Conservation (phyloP, 768 basidiomycete genomes). For the Myochromella boudieri region DNA sequence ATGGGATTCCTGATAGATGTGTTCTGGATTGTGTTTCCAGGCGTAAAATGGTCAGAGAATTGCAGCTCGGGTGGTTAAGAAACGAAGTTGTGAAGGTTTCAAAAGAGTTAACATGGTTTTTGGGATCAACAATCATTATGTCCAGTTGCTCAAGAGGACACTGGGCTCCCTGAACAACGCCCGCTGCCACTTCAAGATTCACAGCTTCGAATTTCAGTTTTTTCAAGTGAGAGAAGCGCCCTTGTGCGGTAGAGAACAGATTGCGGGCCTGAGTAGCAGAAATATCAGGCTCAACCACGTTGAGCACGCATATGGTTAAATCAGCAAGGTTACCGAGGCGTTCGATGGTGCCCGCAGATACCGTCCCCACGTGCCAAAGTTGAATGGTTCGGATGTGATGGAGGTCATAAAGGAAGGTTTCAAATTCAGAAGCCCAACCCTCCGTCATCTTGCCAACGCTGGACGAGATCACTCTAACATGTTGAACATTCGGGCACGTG, state of each 20-base stretch:
- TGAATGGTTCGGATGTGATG: not conserved
- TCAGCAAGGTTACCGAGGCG: not conserved
- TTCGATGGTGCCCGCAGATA: not conserved
- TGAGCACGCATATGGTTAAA: not conserved
- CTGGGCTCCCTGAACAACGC: too few species aligned
- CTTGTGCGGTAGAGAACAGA: too few species aligned
- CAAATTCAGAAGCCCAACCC: not conserved
- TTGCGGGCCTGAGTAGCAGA: not conserved
- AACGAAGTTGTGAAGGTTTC: too few species aligned
- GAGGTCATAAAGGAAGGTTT: not conserved
- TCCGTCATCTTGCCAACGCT: not conserved
- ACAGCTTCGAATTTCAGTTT: too few species aligned
- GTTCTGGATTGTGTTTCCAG: not conserved
- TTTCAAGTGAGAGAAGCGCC: too few species aligned
- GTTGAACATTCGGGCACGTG: not conserved
- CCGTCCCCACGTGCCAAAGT: not conserved
- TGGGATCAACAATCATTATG: too few species aligned
- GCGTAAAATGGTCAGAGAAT: too few species aligned
- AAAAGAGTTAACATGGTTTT: too few species aligned
- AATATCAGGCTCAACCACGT: not conserved
- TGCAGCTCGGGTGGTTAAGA: too few species aligned
- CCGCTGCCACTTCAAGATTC: too few species aligned
- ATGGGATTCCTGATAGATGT: not conserved
- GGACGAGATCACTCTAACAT: not conserved
- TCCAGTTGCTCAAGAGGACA: too few species aligned